These are phyloP conservation scores for Alternaria alternata DNA, from an alignment of 2,329 filamentous ascomycete genomes.

Conservation along the genomic window DNA sequence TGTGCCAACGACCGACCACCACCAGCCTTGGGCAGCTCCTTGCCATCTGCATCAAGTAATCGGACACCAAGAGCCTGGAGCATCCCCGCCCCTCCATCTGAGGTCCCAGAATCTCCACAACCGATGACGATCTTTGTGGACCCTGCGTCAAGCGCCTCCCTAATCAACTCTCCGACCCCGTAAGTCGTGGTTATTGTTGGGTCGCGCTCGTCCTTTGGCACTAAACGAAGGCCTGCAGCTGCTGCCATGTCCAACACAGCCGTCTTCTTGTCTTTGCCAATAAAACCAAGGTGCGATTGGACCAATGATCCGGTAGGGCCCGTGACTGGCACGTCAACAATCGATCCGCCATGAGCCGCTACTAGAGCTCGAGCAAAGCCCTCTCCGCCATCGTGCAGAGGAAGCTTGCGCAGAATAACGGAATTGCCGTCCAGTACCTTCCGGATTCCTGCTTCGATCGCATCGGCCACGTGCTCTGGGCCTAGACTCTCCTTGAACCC, in stretches of 20 bases:
- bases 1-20: constrained; percentile 54
- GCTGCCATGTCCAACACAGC: constrained; percentile 64
- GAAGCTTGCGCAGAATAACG: constrained; percentile 57
- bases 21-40: constrained; percentile 49
- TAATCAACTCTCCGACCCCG: constrained; percentile 61
- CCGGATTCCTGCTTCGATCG: constrained; percentile 60
- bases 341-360: constrained; percentile 52
- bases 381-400: constrained; percentile 63
- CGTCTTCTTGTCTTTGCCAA: constrained; percentile 49
- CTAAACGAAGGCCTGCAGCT: constrained; percentile 61
- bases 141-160: constrained; percentile 57
- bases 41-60: constrained; percentile 52
- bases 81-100: constrained; percentile 63
- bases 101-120: constrained; percentile 64
- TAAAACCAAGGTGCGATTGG: constrained; percentile 58
- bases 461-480: constrained; percentile 59
- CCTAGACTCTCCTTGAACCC: constrained; percentile 64
- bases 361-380: constrained; percentile 61
- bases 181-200: constrained; percentile 61
- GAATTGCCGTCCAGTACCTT: constrained; percentile 52
- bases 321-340: constrained; percentile 51
- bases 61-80: constrained; percentile 61
- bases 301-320: constrained; percentile 57
- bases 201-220: constrained; percentile 56
- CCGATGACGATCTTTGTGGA: constrained; percentile 59